These are phyloP conservation scores for Hymenoscyphus salicellus DNA, from an alignment of 2,329 filamentous ascomycete genomes.

Conservation along the genomic window DNA sequence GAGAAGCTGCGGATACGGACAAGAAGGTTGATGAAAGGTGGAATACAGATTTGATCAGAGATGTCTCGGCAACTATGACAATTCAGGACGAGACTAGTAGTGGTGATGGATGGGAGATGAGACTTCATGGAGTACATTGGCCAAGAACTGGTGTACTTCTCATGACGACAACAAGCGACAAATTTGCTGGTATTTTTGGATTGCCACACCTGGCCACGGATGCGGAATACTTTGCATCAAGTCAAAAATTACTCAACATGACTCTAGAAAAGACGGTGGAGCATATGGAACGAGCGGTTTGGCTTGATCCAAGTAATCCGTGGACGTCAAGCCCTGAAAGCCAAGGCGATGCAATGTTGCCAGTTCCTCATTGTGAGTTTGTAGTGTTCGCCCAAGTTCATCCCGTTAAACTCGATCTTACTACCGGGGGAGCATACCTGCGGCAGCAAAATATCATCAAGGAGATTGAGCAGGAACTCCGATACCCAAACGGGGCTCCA, in stretches of 20 bases:
- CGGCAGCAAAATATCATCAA: slow-evolving; percentile 42
- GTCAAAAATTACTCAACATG: slow-evolving; percentile 65
- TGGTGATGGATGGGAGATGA: slow-evolving; percentile 75
- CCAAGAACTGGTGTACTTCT: slow-evolving; percentile 74
- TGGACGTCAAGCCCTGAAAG: slow-evolving; percentile 72
- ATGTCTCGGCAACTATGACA: slow-evolving; percentile 66
- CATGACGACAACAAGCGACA: slow-evolving; percentile 86
- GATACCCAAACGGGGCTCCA: slow-evolving; percentile 58
- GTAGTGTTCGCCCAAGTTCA: slow-evolving; percentile 80
- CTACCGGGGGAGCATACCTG: slow-evolving; percentile 22
- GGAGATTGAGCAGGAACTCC: slow-evolving; percentile 61
- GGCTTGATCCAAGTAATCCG: slow-evolving; percentile 62
- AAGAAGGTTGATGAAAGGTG: slow-evolving; percentile 12
- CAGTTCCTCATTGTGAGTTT: slow-evolving; percentile 80
- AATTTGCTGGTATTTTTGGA: slow-evolving; percentile 87
- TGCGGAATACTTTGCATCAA: slow-evolving; percentile 50
- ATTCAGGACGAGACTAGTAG: slow-evolving; percentile 68
- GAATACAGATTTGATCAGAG: slow-evolving; percentile 52
- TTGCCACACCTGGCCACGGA: slow-evolving; percentile 77
- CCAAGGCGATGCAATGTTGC: slow-evolving; percentile 55
- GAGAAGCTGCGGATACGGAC: background rate
- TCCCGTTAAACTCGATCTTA: slow-evolving; percentile 33
- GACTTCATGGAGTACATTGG: slow-evolving; percentile 82
- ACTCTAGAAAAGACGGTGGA: slow-evolving; percentile 67
- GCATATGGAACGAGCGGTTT: slow-evolving; percentile 56